Evolutionary conservation across 1,284 basidiomycete species (phyloP), one percentile per base, ranked within the genome.

Genomic region (Microbotryum scabiosae): DNA sequence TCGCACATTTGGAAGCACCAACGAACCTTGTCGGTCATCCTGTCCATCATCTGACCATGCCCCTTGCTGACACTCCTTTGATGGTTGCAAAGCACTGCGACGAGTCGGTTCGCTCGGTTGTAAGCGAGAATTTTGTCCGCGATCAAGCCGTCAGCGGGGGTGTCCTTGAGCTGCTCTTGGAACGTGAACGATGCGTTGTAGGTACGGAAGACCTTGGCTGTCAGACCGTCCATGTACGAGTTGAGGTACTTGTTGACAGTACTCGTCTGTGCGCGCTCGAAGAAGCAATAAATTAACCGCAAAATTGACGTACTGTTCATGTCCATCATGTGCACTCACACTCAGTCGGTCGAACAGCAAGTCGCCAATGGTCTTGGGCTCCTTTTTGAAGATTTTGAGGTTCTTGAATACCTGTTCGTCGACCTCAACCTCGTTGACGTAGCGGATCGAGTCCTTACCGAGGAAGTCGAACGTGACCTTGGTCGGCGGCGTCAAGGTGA

Each of bases 191-290:
- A 97, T 20, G 92, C 92, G 73, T 97, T 97, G 78, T 89, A 97
- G 59, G 92, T 97, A 90, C 92, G 92, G 81, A 97, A 97, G 25
- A 97, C 92, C 75, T 97, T 97, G 58, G 92, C 92, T 1, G 92
- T 93, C 26, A 97, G 81, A 20, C 93, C 93, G 69, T 91, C 88
- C 92, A 97, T 97, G 75, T 94, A 90, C 47, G 82, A 83, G 50
- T 82, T 83, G 60, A 97, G 80, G 75, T 96, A 89, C 73, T 91
- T 92, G 79, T 97, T 97, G 64, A 97, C 77, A 3, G 80, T 78
- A 3, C 81, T 77, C 1, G 92, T 94, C 90, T 96, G 72, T 43
- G 25, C 14, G 18, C 30, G 18, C n/a, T n/a, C 1, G 20, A 6
- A 20, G 14, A 25, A 44, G 9, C 44, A 0, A 3, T 16, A 2